A percentile compares a stretch with the other conserved stretches of the same genome.
Evolutionary conservation across 352 stramenopile species (phyloP).

Genomic region (Phytophthora gonapodyides): DNA sequence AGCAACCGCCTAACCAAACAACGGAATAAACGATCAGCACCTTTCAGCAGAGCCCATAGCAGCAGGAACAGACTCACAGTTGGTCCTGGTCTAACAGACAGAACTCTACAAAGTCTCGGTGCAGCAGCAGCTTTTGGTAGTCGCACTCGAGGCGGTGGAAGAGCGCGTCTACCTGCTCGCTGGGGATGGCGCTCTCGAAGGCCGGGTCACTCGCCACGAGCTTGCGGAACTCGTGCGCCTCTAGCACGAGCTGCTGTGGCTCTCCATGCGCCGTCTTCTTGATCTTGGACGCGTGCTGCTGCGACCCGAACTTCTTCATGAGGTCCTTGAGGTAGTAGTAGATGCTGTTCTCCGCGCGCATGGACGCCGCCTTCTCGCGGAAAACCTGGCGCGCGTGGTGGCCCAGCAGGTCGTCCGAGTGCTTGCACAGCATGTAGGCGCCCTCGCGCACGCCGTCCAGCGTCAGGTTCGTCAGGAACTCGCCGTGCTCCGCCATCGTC

Average conservation of each 20-base stretch:
- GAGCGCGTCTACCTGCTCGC: conserved; percentile 73
- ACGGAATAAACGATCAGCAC: neutral
- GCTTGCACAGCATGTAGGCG: conserved; percentile 86
- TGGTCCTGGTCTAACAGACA: conserved; percentile 81
- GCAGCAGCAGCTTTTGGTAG: conserved; percentile 55
- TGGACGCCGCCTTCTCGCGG: conserved; percentile 82
- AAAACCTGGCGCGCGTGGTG: conserved; percentile 83
- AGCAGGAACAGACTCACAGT: conserved; percentile 45
- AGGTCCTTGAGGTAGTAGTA: conserved; percentile 89
- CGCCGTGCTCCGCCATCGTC: conserved; percentile 47
- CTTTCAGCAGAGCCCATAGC: neutral
- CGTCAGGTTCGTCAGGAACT: conserved; percentile 67
- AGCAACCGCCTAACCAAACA: conserved; percentile 54
- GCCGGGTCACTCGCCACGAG: conserved; percentile 77
- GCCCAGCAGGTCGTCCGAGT: conserved; percentile 80
- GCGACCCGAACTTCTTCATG: conserved; percentile 66
- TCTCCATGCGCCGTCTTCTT: conserved; percentile 42
- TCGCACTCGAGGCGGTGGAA: conserved; percentile 75
- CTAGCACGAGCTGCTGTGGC: conserved; percentile 55
- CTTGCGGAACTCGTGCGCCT: conserved; percentile 77
- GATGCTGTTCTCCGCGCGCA: conserved; percentile 80
- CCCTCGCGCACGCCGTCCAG: conserved; percentile 79
- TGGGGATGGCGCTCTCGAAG: conserved; percentile 71
- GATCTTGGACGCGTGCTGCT: conserved; percentile 47
- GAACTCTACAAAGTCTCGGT: conserved; percentile 82